A percentile compares a stretch with the other conserved stretches of the same genome.
phyloP scores from a whole-genome alignment of 441 rosid genomes.

The Euphorbia celastroides region DNA sequence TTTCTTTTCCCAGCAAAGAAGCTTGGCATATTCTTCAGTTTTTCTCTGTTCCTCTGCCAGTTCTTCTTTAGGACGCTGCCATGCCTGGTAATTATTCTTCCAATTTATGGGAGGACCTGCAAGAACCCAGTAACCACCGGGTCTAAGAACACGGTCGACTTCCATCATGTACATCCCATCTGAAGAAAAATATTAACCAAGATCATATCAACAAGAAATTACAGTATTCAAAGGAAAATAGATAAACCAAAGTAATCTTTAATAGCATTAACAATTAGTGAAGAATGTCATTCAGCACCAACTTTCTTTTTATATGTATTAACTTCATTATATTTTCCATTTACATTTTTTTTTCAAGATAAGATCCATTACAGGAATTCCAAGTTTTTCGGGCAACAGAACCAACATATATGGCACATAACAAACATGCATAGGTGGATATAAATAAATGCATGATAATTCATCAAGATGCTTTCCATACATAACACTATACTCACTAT shows the following conservation, averaged over 20 bases:
- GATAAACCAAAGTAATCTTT: background rate
- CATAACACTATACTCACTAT: constrained; percentile 43
- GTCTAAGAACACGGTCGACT: constrained; percentile 85
- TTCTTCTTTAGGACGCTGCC: constrained; percentile 73
- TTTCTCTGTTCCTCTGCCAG: constrained; percentile 66
- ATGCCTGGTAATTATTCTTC: constrained; percentile 66
- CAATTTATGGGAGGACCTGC: constrained; percentile 93
- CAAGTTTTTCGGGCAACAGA: background rate
- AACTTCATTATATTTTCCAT: background rate
- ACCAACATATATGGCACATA: background rate
- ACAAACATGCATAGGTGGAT: background rate
- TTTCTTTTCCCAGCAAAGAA: constrained; percentile 92
- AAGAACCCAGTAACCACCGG: constrained; percentile 88
- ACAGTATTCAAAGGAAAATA: background rate
- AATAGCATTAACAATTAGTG: background rate
- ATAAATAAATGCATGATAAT: background rate
- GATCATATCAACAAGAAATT: background rate
- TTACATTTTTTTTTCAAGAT: background rate
- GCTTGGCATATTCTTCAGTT: constrained; percentile 67
- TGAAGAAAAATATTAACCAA: constrained; percentile 19
- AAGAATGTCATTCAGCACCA: background rate
- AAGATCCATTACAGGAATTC: background rate
- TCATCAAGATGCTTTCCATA: background rate
- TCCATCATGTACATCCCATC: constrained; percentile 86
- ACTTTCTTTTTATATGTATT: background rate